phyloP scores from a whole-genome alignment of 2,329 filamentous ascomycete genomes.

The Aspergillus floridensis region DNA sequence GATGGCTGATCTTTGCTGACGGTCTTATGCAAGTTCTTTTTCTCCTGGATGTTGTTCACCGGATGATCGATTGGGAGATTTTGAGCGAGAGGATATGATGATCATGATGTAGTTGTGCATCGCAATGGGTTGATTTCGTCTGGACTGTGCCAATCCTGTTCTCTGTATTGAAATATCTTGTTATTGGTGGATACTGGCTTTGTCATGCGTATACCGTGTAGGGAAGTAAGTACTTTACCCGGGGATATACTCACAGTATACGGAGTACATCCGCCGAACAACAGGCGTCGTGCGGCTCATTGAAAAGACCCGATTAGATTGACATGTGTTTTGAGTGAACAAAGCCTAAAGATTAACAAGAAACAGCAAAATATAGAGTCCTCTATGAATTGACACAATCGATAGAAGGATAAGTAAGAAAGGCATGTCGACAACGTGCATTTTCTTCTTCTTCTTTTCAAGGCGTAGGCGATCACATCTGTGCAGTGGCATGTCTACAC shows the following conservation, averaged over 20 bases:
- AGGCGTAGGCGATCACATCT: too few species aligned
- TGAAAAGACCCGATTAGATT: too few species aligned
- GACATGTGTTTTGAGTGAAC: not conserved
- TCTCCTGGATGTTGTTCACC: not conserved
- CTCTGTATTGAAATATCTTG: slow-evolving; percentile 1
- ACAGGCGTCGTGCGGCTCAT: too few species aligned
- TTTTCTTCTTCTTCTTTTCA: not conserved
- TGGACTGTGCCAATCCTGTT: not conserved
- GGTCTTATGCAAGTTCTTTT: not conserved
- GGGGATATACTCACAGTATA: too few species aligned
- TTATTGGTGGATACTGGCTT: not conserved
- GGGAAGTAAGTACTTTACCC: too few species aligned
- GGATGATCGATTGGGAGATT: not conserved
- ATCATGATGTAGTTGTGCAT: not conserved
- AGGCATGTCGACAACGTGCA: too few species aligned
- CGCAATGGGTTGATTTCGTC: not conserved
- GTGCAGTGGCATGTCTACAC: too few species aligned
- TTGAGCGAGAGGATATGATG: not conserved
- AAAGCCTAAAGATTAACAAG: not conserved
- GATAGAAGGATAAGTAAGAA: too few species aligned
- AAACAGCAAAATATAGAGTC: too few species aligned
- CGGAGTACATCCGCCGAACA: too few species aligned
- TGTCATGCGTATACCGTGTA: not conserved
- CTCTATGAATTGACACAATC: too few species aligned
- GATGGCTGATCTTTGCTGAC: not conserved